A percentile compares a stretch with the other conserved stretches of the same genome.
Evolutionary conservation across 129 eudicot species (phyloP).

Genomic region (Arctium minus): DNA sequence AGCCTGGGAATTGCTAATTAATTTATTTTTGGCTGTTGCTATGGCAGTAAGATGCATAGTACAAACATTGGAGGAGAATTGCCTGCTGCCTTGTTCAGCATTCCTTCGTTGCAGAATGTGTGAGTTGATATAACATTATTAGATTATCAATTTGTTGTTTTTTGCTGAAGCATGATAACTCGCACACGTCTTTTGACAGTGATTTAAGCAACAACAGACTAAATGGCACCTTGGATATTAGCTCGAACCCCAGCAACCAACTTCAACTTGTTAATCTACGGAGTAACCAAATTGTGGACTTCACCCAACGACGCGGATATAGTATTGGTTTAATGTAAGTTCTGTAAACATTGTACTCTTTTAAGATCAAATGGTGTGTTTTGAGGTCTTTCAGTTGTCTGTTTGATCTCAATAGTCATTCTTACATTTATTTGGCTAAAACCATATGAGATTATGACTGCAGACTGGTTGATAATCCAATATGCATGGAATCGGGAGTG

Average conservation of each 20-base stretch:
- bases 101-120: slow-evolving; percentile 63
- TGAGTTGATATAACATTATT: slow-evolving; percentile 27
- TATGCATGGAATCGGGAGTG: slow-evolving; percentile 31
- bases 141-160: background rate
- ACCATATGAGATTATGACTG: background rate
- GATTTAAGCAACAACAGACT: slow-evolving; percentile 51
- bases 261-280: slow-evolving; percentile 64
- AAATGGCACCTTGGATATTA: slow-evolving; percentile 53
- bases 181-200: slow-evolving; percentile 6
- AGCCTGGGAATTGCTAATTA: background rate
- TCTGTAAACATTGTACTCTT: background rate
- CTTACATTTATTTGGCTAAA: background rate
- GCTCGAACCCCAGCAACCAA: slow-evolving; percentile 43
- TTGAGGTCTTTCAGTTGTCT: background rate
- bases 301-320: slow-evolving; percentile 9
- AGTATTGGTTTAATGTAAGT: slow-evolving; percentile 18
- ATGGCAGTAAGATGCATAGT: slow-evolving; percentile 39
- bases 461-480: slow-evolving; percentile 48
- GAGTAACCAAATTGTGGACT: slow-evolving; percentile 31
- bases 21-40: background rate
- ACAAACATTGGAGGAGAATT: slow-evolving; percentile 58
- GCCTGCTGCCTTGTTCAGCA: slow-evolving; percentile 44
- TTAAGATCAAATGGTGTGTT: background rate
- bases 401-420: background rate
- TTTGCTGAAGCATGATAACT: slow-evolving; percentile 35